These are phyloP conservation scores for Yarrowia bubula DNA, from an alignment of 805 yeast genomes.

Conservation along the genomic window DNA sequence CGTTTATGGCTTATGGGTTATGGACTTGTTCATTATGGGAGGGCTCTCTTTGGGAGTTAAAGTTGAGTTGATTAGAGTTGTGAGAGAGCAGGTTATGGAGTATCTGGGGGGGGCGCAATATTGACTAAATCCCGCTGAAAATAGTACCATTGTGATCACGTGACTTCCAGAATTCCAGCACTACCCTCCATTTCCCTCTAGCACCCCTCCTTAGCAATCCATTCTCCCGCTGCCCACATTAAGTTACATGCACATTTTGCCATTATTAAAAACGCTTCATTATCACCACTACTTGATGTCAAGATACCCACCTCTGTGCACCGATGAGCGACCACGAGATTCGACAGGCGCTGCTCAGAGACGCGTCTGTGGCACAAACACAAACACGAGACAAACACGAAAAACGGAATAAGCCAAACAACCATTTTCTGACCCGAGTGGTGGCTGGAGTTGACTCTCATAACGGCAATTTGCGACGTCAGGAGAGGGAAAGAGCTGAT, in stretches of 20 bases:
- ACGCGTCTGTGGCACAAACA: neutral
- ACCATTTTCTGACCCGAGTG: neutral
- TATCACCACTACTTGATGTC: neutral
- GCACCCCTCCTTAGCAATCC: no score
- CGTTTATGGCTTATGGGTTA: no score
- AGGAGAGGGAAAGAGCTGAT: neutral
- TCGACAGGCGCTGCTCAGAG: conserved; percentile 17
- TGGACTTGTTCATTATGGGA: no score
- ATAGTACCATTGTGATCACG: no score
- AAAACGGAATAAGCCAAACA: neutral
- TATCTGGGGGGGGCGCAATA: no score
- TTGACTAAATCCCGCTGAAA: no score
- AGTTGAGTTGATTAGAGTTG: no score
- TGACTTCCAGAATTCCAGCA: no score
- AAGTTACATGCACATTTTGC: neutral
- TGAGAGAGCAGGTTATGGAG: no score
- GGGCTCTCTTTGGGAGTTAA: no score
- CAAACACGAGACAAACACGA: no score
- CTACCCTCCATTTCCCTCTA: no score
- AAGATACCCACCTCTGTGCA: neutral
- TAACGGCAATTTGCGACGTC: neutral
- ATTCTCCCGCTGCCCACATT: neutral
- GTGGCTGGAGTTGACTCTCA: conserved; percentile 3
- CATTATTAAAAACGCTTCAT: neutral
- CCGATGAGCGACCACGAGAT: conserved; percentile 18